phyloP scores from a whole-genome alignment of 73 alveolate species.

The Paramecium caudatum region DNA sequence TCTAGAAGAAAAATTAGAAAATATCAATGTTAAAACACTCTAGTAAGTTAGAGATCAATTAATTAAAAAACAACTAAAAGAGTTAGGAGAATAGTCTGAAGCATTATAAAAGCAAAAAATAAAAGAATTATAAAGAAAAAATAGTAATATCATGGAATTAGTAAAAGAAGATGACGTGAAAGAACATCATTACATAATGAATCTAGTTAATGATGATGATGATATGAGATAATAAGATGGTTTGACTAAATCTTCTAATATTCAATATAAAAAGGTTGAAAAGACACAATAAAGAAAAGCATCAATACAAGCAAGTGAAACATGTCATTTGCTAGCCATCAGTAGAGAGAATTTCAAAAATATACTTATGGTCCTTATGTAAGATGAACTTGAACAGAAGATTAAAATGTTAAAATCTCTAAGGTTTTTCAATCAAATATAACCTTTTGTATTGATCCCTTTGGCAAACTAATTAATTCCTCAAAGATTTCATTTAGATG shows the following conservation, averaged over 20 bases:
- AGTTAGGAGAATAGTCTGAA: constrained; percentile 6
- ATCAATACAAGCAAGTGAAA: constrained; percentile 48
- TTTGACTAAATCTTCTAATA: neutral
- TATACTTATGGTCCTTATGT: constrained; percentile 59
- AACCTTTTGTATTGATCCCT: constrained; percentile 49
- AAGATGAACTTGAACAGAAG: constrained; percentile 56
- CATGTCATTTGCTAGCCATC: constrained; percentile 51
- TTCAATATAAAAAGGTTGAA: constrained; percentile 29
- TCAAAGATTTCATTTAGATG: constrained; percentile 49
- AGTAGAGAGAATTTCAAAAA: constrained; percentile 68
- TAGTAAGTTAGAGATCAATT: neutral
- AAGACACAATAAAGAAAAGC: constrained; percentile 38
- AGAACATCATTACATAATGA: constrained; percentile 33
- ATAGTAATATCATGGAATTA: neutral
- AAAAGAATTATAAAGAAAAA: constrained; percentile 2
- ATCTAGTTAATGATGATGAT: constrained; percentile 36
- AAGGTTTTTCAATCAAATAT: constrained; percentile 14
- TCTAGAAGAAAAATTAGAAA: constrained; percentile 51
- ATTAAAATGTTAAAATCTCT: constrained; percentile 54
- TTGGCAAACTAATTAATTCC: constrained; percentile 58
- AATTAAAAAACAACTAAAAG: neutral
- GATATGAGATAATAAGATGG: neutral
- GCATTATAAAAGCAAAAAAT: neutral
- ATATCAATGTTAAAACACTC: neutral
- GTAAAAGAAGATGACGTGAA: neutral